A percentile compares a stretch with the other conserved stretches of the same genome.
Evolutionary conservation across 2,329 filamentous ascomycete species (phyloP).

Genomic region (Epichloe typhina): DNA sequence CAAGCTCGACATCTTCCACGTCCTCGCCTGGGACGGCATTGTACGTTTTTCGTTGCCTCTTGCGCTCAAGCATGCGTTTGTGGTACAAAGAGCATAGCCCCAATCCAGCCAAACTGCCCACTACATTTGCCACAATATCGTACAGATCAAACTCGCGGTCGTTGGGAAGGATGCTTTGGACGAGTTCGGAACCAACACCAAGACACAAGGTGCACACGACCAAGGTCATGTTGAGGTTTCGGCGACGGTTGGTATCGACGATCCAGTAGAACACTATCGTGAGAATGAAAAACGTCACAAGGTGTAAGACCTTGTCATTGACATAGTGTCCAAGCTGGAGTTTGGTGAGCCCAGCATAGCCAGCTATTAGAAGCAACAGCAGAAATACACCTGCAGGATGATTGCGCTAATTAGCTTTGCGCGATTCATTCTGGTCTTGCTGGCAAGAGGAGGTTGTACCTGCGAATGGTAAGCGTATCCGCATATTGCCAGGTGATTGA

Average conservation of each 20-base stretch:
- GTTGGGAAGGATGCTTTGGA: conserved; percentile 64
- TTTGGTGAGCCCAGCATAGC: conserved; percentile 65
- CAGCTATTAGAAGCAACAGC: conserved; percentile 59
- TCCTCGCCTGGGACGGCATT: conserved; percentile 52
- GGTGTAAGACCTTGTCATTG: conserved; percentile 85
- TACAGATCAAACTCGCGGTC: conserved; percentile 60
- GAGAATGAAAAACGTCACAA: conserved; percentile 78
- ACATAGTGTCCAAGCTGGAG: conserved; percentile 43
- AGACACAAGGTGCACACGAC: conserved; percentile 61
- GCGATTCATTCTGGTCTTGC: not conserved
- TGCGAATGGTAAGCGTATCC: conserved; percentile 5
- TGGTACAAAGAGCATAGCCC: conserved; percentile 83
- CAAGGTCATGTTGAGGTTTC: conserved; percentile 72
- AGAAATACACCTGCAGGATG: conserved; percentile 48
- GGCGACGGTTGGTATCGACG: conserved; percentile 76
- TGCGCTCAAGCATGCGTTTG: conserved; percentile 84
- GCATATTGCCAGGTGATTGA: conserved; percentile 1
- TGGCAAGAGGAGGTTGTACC: not conserved
- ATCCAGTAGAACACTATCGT: conserved; percentile 94
- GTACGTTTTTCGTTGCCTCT: conserved; percentile 61
- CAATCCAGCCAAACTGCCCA: conserved; percentile 61
- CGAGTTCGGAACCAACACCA: conserved; percentile 61
- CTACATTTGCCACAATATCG: conserved; percentile 78
- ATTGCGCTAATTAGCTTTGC: conserved; percentile 6
- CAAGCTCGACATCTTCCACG: conserved; percentile 63